Percentiles rank a stretch among this genome's conserved stretches.
Evolutionary conservation across 2,329 filamentous ascomycete species (phyloP).

Genomic region (Sclerotinia trifoliorum): DNA sequence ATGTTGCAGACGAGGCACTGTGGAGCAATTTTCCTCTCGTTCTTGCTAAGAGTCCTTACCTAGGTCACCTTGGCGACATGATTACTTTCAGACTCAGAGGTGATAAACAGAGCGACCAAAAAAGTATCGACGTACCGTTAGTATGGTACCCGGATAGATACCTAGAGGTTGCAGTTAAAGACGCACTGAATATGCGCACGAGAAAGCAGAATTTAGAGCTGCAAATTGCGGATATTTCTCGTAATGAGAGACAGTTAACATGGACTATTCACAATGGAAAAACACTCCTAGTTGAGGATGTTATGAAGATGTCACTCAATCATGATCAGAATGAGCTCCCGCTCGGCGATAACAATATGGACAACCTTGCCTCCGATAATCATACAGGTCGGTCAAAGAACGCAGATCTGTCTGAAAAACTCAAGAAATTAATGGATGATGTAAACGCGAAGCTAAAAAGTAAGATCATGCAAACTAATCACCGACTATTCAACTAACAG

Average conservation of each 20-base stretch:
- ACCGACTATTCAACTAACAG: constrained; percentile 26
- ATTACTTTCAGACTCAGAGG: constrained; percentile 48
- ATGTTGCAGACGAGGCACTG: constrained; percentile 38
- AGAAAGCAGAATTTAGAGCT: constrained; percentile 31
- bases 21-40: constrained; percentile 34
- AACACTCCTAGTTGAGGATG: constrained; percentile 36
- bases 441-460: constrained; percentile 40
- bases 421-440: constrained; percentile 35
- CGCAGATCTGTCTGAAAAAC: constrained; percentile 32
- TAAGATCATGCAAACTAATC: constrained; percentile 23
- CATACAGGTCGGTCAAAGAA: constrained; percentile 24
- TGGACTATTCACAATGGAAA: constrained; percentile 28
- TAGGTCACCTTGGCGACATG: constrained; percentile 48
- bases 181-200: constrained; percentile 47
- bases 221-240: constrained; percentile 14
- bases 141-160: constrained; percentile 57
- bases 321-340: constrained; percentile 33
- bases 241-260: constrained; percentile 27
- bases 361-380: background rate
- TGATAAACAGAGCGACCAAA: constrained; percentile 42
- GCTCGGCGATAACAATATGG: background rate
- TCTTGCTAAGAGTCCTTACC: constrained; percentile 33
- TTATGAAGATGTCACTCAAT: constrained; percentile 36
- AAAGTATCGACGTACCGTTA: constrained; percentile 51
- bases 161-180: constrained; percentile 46